A percentile compares a stretch with the other conserved stretches of the same genome.
These are phyloP conservation scores for Microdochium trichocladiopsis DNA, from an alignment of 2,329 filamentous ascomycete genomes.

Conservation along the genomic window DNA sequence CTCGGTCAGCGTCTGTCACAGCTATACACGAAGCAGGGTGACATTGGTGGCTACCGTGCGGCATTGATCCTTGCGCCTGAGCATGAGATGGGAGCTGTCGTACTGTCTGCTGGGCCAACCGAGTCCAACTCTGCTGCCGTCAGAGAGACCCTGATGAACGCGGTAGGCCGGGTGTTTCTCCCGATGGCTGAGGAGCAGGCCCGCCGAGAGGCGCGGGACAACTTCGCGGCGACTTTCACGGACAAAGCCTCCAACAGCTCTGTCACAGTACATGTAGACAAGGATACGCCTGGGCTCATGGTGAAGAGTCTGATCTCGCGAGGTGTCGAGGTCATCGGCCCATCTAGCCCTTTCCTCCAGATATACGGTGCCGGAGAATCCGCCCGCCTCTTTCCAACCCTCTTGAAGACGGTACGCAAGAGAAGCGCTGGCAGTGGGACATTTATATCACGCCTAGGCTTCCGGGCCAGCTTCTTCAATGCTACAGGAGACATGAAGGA, in stretches of 20 bases:
- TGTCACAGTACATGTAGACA: constrained; percentile 1
- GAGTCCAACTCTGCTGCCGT: constrained; percentile 7
- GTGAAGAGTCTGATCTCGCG: constrained; percentile 3
- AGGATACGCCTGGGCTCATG: constrained; percentile 2
- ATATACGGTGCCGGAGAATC: constrained; percentile 5
- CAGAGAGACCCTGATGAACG: constrained; percentile 6
- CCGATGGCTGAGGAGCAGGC: constrained; percentile 7
- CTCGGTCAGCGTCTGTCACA: constrained; percentile 3
- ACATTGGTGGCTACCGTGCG: constrained; percentile 7
- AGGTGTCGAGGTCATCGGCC: constrained; percentile 6
- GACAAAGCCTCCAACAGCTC: constrained; percentile 7
- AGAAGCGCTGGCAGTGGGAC: background rate
- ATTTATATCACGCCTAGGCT: constrained; percentile 6
- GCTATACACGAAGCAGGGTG: constrained; percentile 12
- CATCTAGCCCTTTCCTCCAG: constrained; percentile 5
- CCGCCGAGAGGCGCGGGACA: constrained; percentile 2
- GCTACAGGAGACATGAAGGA: background rate
- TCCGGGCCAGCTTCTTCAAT: constrained; percentile 9
- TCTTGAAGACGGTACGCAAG: constrained; percentile 2
- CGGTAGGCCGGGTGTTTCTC: constrained; percentile 6
- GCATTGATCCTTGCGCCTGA: constrained; percentile 9
- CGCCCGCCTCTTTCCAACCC: constrained; percentile 7
- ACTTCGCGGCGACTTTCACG: constrained; percentile 5
- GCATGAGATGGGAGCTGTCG: constrained; percentile 9
- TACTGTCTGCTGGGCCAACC: constrained; percentile 6